Conservation (phyloP, 2,329 filamentous ascomycete species). For the Sporothrix inflata region DNA sequence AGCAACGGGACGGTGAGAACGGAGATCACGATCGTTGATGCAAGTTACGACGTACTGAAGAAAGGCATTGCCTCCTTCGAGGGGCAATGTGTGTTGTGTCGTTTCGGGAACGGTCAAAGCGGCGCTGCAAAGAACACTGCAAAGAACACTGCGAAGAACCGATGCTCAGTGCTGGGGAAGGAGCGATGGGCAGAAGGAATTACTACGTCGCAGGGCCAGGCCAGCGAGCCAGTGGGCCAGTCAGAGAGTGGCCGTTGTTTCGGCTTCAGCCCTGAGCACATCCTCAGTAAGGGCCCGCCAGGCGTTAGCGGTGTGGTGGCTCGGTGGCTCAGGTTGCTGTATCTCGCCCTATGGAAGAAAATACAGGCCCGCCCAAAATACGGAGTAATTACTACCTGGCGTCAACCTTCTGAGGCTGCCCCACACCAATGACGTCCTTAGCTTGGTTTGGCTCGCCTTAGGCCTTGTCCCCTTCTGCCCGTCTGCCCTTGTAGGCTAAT, state of each 20-base stretch:
- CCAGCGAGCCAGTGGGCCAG: no score
- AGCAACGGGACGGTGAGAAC: not conserved
- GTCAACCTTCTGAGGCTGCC: not conserved
- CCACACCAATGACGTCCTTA: conserved; percentile 24
- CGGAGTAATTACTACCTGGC: no score
- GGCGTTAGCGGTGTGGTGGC: no score
- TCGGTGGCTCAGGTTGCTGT: no score
- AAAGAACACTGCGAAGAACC: not conserved
- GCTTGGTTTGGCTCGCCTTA: conserved; percentile 5
- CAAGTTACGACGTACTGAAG: not conserved
- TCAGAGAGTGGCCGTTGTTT: not conserved
- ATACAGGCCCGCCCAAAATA: not conserved
- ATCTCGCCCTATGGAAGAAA: not conserved
- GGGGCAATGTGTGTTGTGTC: conserved; percentile 1
- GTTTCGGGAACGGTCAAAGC: conserved; percentile 18
- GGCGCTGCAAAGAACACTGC: not conserved
- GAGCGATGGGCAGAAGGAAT: not conserved
- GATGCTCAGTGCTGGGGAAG: not conserved
- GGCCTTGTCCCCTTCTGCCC: no score
- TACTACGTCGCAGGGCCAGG: not conserved
- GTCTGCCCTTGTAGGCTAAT: not conserved
- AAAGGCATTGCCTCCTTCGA: not conserved
- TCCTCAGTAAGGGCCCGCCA: conserved; percentile 5
- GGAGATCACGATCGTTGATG: not conserved
- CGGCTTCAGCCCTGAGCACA: not conserved